Conservation (phyloP, 73 alveolate species). For the Urostyla sp. region DNA sequence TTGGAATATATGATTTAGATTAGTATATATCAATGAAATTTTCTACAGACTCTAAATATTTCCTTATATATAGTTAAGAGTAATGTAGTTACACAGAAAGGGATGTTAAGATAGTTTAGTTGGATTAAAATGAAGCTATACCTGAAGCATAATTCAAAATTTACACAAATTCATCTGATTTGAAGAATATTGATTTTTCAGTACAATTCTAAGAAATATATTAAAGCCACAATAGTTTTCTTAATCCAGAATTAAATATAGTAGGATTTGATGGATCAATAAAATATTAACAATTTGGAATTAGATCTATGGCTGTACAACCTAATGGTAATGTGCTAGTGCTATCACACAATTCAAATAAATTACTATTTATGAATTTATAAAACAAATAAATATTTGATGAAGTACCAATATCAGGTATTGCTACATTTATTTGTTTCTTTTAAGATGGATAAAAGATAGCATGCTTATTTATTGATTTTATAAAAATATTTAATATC, state of each 20-base stretch:
- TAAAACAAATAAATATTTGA: neutral
- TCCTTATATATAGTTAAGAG: neutral
- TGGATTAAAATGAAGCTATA: neutral
- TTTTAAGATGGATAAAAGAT: neutral
- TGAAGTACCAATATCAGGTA: neutral
- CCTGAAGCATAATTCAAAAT: neutral
- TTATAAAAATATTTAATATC: constrained; percentile 6
- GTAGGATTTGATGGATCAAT: neutral
- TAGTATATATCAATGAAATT: too few relatives aligned
- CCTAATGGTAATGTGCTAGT: constrained; percentile 3
- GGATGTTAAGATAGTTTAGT: neutral
- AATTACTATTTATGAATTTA: neutral
- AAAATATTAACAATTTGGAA: neutral
- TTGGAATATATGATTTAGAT: too few relatives aligned
- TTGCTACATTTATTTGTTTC: neutral
- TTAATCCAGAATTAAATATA: neutral
- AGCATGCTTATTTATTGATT: neutral
- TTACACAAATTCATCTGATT: neutral
- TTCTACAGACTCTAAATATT: constrained; percentile 9
- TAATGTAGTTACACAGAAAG: neutral
- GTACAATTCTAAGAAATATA: constrained; percentile 6
- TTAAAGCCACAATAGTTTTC: neutral
- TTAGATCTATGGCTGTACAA: constrained; percentile 26
- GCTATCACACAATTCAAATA: neutral
- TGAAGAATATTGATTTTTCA: constrained; percentile 12